A percentile compares a stretch with the other conserved stretches of the same genome.
Evolutionary conservation across 495 filamentous ascomycete genomes (phyloP).

Genomic region (Xylaria flabelliformis): DNA sequence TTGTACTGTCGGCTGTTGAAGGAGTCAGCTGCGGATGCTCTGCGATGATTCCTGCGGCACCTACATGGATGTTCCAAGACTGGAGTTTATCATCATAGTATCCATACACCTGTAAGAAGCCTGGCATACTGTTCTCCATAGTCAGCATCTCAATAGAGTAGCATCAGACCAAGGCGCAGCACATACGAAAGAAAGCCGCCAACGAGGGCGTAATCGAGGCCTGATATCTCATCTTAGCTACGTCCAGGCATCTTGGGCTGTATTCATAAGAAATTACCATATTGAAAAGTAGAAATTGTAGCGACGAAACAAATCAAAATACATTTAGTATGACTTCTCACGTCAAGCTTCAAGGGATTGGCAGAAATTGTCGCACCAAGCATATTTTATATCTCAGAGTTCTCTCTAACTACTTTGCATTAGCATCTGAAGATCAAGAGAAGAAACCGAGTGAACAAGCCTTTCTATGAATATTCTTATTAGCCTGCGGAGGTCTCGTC

Average conservation of each 20-base stretch:
- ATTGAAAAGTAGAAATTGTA: slow-evolving; percentile 47
- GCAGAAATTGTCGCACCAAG: slow-evolving; percentile 36
- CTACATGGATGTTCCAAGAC: slow-evolving; percentile 41
- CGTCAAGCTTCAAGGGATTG: slow-evolving; percentile 40
- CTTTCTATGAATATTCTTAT: background rate
- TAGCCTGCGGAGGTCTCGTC: background rate
- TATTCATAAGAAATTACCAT: slow-evolving; percentile 30
- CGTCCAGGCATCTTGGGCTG: background rate
- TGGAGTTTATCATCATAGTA: slow-evolving; percentile 41
- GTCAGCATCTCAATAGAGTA: background rate
- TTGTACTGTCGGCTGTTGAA: slow-evolving; percentile 50
- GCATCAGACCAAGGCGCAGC: background rate
- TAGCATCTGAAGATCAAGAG: background rate
- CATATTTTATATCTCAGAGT: slow-evolving; percentile 28
- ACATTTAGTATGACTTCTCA: slow-evolving; percentile 42
- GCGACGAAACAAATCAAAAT: slow-evolving; percentile 46
- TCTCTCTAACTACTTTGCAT: background rate
- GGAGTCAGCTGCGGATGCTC: background rate
- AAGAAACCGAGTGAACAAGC: background rate
- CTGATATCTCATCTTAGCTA: slow-evolving; percentile 14
- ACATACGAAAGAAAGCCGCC: slow-evolving; percentile 44
- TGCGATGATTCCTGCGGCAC: slow-evolving; percentile 25
- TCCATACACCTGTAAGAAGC: slow-evolving; percentile 54
- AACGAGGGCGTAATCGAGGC: slow-evolving; percentile 46
- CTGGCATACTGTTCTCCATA: slow-evolving; percentile 42